Evolutionary conservation across 352 stramenopile genomes (phyloP).

Genomic region (Phytophthora melonis): DNA sequence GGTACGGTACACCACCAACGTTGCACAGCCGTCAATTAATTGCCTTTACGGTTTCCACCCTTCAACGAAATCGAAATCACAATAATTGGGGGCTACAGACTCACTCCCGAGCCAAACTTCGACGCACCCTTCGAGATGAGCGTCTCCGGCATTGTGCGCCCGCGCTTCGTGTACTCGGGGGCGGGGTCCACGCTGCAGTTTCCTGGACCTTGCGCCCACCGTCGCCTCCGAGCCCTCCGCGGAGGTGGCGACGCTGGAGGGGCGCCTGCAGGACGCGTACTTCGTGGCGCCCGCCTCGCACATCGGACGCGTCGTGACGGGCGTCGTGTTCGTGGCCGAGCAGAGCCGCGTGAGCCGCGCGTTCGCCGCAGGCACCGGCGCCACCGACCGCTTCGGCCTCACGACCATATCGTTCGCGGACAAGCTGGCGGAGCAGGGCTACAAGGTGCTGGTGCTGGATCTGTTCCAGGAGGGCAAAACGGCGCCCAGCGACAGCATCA

Average conservation of each 20-base stretch:
- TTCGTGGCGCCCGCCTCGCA: slow-evolving; percentile 78
- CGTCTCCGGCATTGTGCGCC: slow-evolving; percentile 44
- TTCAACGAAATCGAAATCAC: background rate
- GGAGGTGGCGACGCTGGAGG: slow-evolving; percentile 4
- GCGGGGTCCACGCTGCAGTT: slow-evolving; percentile 63
- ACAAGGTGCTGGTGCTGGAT: slow-evolving; percentile 86
- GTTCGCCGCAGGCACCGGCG: slow-evolving; percentile 27
- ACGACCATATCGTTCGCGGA: slow-evolving; percentile 82
- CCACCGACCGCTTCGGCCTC: slow-evolving; percentile 55
- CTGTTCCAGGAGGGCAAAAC: slow-evolving; percentile 44
- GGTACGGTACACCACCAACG: background rate
- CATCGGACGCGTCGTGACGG: slow-evolving; percentile 86
- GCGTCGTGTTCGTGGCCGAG: slow-evolving; percentile 77
- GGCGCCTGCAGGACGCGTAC: slow-evolving; percentile 59
- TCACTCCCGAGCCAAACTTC: slow-evolving; percentile 10
- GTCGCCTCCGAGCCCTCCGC: slow-evolving; percentile 8
- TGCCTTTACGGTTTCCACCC: background rate
- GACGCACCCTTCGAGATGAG: slow-evolving; percentile 27
- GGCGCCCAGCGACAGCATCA: slow-evolving; percentile 10
- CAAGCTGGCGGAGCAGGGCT: slow-evolving; percentile 88
- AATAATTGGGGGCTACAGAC: slow-evolving; percentile 9
- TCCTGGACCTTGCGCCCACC: slow-evolving; percentile 32
- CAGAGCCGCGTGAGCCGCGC: slow-evolving; percentile 42
- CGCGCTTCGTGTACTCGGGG: slow-evolving; percentile 58
- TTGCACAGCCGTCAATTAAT: background rate